Conservation (phyloP, 306 rosid genomes). For the Myrica gale region DNA sequence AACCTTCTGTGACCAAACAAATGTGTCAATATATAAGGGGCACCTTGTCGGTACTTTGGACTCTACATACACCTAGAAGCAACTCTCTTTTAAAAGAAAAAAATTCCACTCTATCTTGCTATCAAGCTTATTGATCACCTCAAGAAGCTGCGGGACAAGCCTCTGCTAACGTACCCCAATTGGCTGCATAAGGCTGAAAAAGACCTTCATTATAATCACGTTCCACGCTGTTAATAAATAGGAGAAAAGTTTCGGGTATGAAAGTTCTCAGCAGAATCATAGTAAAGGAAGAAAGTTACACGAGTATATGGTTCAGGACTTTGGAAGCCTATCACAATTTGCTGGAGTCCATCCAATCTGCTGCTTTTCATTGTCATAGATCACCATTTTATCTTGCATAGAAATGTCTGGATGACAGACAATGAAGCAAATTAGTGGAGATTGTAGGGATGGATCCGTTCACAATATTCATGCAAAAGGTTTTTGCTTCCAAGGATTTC, state of each 20-base stretch:
- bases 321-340: constrained; percentile 53
- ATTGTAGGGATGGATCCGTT: not conserved
- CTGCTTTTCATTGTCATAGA: constrained; percentile 70
- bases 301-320: constrained; percentile 38
- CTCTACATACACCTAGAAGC: constrained; percentile 23
- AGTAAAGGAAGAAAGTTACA: constrained; percentile 15
- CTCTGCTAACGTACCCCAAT: constrained; percentile 39
- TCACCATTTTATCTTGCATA: constrained; percentile 57
- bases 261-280: constrained; percentile 19
- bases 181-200: constrained; percentile 33
- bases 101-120: not conserved
- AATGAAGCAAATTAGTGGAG: constrained; percentile 14
- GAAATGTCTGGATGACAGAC: constrained; percentile 47
- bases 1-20: constrained; percentile 3
- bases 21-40: constrained; percentile 2
- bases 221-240: constrained; percentile 48
- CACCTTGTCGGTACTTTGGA: constrained; percentile 7
- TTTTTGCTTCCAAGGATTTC: not conserved
- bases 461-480: not conserved
- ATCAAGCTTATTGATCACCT: constrained; percentile 17
- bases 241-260: constrained; percentile 25
- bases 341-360: constrained; percentile 65
- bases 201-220: constrained; percentile 36
- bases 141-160: constrained; percentile 3
- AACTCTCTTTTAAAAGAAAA: too few species aligned